These are phyloP conservation scores for Amaranthus hypochondriacus DNA, from an alignment of 148 eudicot species.

Conservation along the genomic window DNA sequence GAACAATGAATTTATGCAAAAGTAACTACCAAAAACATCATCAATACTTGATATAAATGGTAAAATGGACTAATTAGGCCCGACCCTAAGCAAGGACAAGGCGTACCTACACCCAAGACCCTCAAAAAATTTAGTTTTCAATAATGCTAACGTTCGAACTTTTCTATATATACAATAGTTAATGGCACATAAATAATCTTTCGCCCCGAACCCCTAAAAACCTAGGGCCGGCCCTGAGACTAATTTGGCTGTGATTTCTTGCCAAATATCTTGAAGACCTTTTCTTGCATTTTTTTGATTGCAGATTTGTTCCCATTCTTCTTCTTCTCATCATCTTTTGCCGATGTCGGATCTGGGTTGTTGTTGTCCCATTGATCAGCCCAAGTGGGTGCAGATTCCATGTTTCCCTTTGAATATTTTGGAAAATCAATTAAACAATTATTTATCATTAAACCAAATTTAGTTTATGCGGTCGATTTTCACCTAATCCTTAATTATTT, in stretches of 20 bases:
- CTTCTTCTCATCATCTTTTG: constrained; percentile 37
- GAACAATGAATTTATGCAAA: neutral
- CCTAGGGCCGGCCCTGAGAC: too few species aligned
- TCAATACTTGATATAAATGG: neutral
- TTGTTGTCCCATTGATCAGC: constrained; percentile 88
- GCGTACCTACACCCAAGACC: too few species aligned
- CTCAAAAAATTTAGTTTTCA: too few species aligned
- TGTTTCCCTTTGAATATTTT: constrained; percentile 13
- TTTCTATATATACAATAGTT: too few species aligned
- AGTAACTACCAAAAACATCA: neutral
- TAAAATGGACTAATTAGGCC: constrained; percentile 4
- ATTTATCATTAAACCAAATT: constrained; percentile 7
- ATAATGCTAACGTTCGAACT: too few species aligned
- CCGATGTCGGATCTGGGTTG: constrained; percentile 30
- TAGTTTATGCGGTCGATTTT: constrained; percentile 10
- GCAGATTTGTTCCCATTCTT: constrained; percentile 31
- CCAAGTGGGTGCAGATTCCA: constrained; percentile 79
- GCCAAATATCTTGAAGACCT: constrained; percentile 46
- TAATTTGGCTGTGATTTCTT: constrained; percentile 39
- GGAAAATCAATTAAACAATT: neutral
- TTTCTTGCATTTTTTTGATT: constrained; percentile 41
- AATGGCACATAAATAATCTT: too few species aligned
- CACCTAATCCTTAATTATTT: neutral
- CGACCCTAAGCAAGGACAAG: too few species aligned
- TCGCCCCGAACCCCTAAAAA: too few species aligned